Percentiles rank a stretch among this genome's conserved stretches.
Evolutionary conservation across 352 stramenopile species (phyloP).

Genomic region (Plasmopara muralis): DNA sequence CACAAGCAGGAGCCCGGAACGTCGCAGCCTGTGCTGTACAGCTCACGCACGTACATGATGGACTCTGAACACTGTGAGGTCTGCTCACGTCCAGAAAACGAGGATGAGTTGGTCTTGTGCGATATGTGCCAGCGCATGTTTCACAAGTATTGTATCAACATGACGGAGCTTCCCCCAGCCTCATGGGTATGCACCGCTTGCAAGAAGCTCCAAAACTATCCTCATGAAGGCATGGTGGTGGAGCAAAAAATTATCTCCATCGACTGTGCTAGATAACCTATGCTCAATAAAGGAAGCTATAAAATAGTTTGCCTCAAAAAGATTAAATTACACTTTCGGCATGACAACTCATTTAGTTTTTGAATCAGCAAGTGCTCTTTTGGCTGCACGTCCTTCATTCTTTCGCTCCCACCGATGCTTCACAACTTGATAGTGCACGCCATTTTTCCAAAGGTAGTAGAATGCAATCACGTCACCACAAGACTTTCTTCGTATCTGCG

Average conservation of each 20-base stretch:
- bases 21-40: conserved; percentile 47
- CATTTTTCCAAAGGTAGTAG: conserved; percentile 87
- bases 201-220: conserved; percentile 60
- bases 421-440: conserved; percentile 74
- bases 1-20: conserved; percentile 59
- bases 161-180: conserved; percentile 63
- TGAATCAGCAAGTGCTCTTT: conserved; percentile 12
- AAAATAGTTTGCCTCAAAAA: conserved; percentile 1
- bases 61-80: conserved; percentile 69
- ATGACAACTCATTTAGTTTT: conserved; percentile 17
- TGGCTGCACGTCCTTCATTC: conserved; percentile 22
- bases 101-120: conserved; percentile 66
- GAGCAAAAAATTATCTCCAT: conserved; percentile 65
- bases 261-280: conserved; percentile 30
- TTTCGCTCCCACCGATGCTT: conserved; percentile 74
- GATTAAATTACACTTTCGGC: conserved; percentile 1
- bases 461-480: conserved; percentile 71
- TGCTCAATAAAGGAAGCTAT: conserved; percentile 4
- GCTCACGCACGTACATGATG: conserved; percentile 66
- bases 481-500: conserved; percentile 61
- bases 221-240: conserved; percentile 42
- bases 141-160: conserved; percentile 77
- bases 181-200: conserved; percentile 75
- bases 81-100: conserved; percentile 47
- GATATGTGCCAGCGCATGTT: conserved; percentile 82